Evolutionary conservation across 176 grass and related monocot species (phyloP).

Genomic region (Oryza brachyantha): DNA sequence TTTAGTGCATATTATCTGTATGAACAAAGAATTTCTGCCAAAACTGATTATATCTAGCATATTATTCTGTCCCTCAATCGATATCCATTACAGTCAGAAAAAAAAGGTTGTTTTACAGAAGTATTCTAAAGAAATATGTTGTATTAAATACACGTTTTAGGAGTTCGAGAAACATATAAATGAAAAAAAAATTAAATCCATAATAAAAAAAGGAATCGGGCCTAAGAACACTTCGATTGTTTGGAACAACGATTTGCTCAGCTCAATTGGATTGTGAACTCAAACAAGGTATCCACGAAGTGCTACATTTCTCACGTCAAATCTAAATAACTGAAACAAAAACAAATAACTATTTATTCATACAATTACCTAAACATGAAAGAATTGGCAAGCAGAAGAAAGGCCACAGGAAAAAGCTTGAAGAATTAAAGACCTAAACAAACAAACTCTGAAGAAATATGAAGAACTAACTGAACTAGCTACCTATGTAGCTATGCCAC

Average conservation of each 20-base stretch:
- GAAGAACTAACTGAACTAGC: neutral
- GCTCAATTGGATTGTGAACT: neutral
- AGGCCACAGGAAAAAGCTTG: neutral
- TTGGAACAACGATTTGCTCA: neutral
- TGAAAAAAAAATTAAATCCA: no score
- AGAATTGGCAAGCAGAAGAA: neutral
- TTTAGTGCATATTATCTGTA: neutral
- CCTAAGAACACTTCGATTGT: neutral
- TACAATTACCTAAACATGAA: neutral
- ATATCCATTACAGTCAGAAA: neutral
- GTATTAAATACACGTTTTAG: no score
- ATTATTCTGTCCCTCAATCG: no score
- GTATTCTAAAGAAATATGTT: no score
- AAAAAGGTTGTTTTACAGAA: no score
- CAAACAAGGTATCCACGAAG: neutral
- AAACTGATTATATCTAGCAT: neutral
- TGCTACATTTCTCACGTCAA: neutral
- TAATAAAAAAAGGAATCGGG: neutral
- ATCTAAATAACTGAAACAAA: neutral
- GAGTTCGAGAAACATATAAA: no score
- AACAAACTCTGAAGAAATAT: neutral
- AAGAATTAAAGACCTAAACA: constrained; percentile 2
- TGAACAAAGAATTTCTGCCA: neutral
- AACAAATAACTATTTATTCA: neutral
- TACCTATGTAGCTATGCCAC: no score